phyloP scores from a whole-genome alignment of 306 rosid species.

The Quercus parvula region DNA sequence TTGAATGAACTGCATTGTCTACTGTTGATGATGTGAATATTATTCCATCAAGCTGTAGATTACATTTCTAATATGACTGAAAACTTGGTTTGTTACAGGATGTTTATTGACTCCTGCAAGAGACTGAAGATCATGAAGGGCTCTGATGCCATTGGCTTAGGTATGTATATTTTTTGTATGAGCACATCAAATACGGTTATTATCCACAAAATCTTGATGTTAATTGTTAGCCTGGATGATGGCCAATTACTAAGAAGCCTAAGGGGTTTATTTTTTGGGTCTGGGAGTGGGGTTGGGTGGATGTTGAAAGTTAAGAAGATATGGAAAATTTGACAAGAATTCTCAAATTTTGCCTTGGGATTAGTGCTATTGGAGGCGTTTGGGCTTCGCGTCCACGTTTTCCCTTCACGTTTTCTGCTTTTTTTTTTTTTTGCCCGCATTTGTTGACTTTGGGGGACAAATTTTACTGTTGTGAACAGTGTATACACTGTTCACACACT shows the following conservation, averaged over 20 bases:
- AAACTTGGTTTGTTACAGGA: constrained; percentile 47
- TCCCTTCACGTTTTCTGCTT: too few species aligned
- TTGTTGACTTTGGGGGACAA: too few species aligned
- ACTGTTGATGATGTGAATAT: background rate
- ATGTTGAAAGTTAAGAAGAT: background rate
- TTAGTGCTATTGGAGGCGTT: background rate
- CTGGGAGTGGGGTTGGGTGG: background rate
- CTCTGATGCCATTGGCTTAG: constrained; percentile 96
- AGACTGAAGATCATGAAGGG: constrained; percentile 97
- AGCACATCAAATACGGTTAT: background rate
- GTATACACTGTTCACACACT: too few species aligned
- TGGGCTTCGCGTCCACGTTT: too few species aligned
- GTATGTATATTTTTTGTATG: constrained; percentile 33
- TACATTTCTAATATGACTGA: constrained; percentile 10
- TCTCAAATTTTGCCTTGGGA: background rate
- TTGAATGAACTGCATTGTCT: background rate
- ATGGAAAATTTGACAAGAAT: background rate
- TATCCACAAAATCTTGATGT: background rate
- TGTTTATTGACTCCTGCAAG: constrained; percentile 89
- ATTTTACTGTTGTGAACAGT: too few species aligned
- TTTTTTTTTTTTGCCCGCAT: too few species aligned
- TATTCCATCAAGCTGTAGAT: background rate
- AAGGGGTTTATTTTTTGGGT: background rate
- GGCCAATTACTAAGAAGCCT: too few species aligned
- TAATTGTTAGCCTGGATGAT: background rate